Base-by-base conservation (phyloP, 139 green algal genomes). In the Chlamydomonas schloesseri region DNA sequence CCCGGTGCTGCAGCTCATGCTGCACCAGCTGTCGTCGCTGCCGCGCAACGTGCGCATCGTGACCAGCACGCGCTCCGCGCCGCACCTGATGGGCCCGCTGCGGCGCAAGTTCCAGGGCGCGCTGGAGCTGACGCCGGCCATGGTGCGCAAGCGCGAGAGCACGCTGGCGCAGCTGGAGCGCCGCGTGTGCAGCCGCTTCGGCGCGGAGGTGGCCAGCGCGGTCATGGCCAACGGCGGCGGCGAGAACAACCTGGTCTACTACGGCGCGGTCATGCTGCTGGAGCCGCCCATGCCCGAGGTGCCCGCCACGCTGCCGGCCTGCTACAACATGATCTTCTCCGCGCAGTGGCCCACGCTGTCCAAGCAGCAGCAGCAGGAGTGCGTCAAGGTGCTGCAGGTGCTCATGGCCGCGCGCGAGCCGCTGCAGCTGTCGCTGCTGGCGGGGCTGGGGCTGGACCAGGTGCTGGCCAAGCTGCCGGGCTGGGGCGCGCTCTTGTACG, bases 91-190 rank as follows among this genome's bases (percentile, higher is more conserved):
- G 64, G 78, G 64, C 18, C 78, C 78, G 34, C 62, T 84, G 78
- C 78, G 78, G 60, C 62, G 78, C n/a, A 84, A 84, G 47, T 84
- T 84, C 78, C 42, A 84, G 64, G 78, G 78, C 21, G 78, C 78
- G 29, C 62, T 84, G 64, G 78, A 84, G 78, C 78, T 84, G 64
- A 84, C 78, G 9, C 78, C 78, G 24, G 28, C 64, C 64, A 84
- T 84, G 78, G 78, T 84, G n/a, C 60, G 78, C 23, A 65, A 67
- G n/a, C 47, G 29, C 2, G 78, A 84, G 33, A 75, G 37, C 34
- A 84, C 78, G 28, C 78, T 84, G 15, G 10, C 31, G 64, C 31
- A 71, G 62, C 29, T 84, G 37, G 46, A 84, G 65, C 78, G 78
- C 29, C 78, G 78, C 17, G 26, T 84, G 78, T 36, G 46, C 20